Evolutionary conservation across 306 rosid genomes (phyloP), one percentile per base, ranked within the genome.

Genomic region (Sophora flavescens): DNA sequence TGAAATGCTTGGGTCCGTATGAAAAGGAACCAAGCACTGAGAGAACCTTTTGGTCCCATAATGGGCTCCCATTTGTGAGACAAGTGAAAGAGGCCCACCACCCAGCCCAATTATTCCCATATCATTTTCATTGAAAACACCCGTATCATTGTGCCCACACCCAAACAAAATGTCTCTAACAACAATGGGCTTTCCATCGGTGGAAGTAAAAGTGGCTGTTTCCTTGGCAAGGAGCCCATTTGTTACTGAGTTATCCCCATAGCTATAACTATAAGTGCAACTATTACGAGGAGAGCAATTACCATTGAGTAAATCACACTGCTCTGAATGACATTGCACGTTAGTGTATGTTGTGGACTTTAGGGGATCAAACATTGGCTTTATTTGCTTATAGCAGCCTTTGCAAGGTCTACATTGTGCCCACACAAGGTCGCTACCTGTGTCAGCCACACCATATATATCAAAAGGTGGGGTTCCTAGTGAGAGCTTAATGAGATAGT

Each of bases 101-200:
- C 88, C 89, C 22, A 88, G 10, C 2, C 92, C 90, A 38, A 90
- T 45, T 15, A 88, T 36, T n/a, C 92, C 90, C 90, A 87, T 90
- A 6, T 88, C 95, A 0, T 87, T 83, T 57, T 88, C 88, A 59
- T 83, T 84, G 78, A 88, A 87, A 26, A 42, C 42, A 44, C 89
- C 89, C 0, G 87, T 33, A 44, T 90, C 77, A 52, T 66, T 83
- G 54, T 84, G 86, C 8, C 89, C 92, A 67, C 92, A 84, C 2
- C 90, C 95, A 57, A 85, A 78, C 17, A 70, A 38, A 52, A 84
- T 69, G 26, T 70, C 17, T 3, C 10, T 6, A 6, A 53, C 30
- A 56, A 58, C 26, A 60, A 51, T 10, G 1, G 18, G 3, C 4
- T 60, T 10, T 26, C 79, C 82, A 5, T 47, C n/a, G 5, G 12